Base-by-base conservation (phyloP, 2,329 filamentous ascomycete genomes). In the Aspergillus persii region DNA sequence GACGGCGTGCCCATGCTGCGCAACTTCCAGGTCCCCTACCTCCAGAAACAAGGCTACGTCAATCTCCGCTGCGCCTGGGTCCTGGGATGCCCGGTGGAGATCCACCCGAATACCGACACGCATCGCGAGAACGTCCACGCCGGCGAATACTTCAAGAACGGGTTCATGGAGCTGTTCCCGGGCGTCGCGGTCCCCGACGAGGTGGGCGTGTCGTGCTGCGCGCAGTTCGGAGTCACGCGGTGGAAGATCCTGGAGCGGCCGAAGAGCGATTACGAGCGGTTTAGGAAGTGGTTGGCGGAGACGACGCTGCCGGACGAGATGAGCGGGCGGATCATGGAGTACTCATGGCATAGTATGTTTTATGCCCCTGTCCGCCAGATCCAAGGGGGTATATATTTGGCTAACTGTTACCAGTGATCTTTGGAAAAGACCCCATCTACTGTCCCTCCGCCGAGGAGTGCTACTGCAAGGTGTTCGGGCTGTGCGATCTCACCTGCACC, bases 391-490 rank as follows among this genome's bases (percentile, higher is more conserved):
- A n/a, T 12, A 26, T 48, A 2, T 23, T 23, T 23, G 18, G 51
- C 62, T 66, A 54, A 68, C 56, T 36, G n/a, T n/a, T 2, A 18
- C 9, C 44, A 85, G 83, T 86, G 61, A 84, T 86, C 9, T 87
- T 86, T 65, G 83, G 83, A 55, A 83, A 84, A 63, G 73, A 80
- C 27, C 70, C 81, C 6, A 79, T 88, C 1, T 80, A 87, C 64
- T 90, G 87, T 63, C 88, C 88, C 0, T 76, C 77, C 18, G 85
- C 85, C 1, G 73, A 78, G 50, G 81, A 84, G 8, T 90, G 87
- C 69, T 89, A 89, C 70, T 90, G 88, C 74, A 84, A 86, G 46
- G 80, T 85, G 15, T 90, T 86, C 66, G 87, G 87, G 0, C 66
- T 87, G 29, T 90, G 88, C 71, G 64, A 80, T 56, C 63, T 84